These are phyloP conservation scores for Phytopythium mirpurense DNA, from an alignment of 352 stramenopile species.

Conservation along the genomic window DNA sequence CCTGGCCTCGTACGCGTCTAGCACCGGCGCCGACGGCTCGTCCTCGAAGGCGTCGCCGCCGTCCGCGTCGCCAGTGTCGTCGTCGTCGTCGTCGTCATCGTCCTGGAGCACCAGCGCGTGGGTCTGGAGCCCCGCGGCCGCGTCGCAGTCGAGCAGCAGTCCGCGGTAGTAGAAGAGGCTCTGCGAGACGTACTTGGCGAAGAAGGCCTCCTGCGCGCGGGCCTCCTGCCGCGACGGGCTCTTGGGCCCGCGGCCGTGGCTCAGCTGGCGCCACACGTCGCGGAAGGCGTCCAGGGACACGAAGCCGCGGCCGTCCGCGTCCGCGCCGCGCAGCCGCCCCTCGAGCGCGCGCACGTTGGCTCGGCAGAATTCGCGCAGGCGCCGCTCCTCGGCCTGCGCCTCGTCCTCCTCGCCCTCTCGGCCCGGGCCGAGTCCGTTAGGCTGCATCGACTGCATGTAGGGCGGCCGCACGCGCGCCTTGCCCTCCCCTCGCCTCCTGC, in stretches of 20 bases:
- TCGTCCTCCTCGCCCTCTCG: neutral
- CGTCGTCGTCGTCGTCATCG: slow-evolving; percentile 27
- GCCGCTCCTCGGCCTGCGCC: slow-evolving; percentile 23
- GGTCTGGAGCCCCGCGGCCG: slow-evolving; percentile 35
- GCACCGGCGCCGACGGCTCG: neutral
- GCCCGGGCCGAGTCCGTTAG: neutral
- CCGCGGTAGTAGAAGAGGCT: slow-evolving; percentile 65
- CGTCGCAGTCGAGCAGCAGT: slow-evolving; percentile 62
- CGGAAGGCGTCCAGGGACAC: slow-evolving; percentile 36
- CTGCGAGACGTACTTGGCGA: slow-evolving; percentile 47
- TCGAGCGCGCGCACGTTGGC: slow-evolving; percentile 39
- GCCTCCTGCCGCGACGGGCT: slow-evolving; percentile 45
- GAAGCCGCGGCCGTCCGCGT: slow-evolving; percentile 49
- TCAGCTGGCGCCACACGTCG: slow-evolving; percentile 20
- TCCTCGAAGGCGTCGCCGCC: slow-evolving; percentile 16
- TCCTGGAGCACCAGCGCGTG: slow-evolving; percentile 58
- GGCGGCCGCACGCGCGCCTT: slow-evolving; percentile 18
- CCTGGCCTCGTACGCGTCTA: slow-evolving; percentile 43
- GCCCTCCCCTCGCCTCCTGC: slow-evolving; percentile 9
- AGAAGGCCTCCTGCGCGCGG: slow-evolving; percentile 25
- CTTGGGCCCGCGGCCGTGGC: slow-evolving; percentile 16
- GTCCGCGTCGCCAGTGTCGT: neutral
- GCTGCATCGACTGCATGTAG: slow-evolving; percentile 7
- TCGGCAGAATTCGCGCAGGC: slow-evolving; percentile 37
- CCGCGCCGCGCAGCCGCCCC: slow-evolving; percentile 23